These are phyloP conservation scores for Parastagonospora avenae DNA, from an alignment of 2,329 filamentous ascomycete species.

Conservation along the genomic window DNA sequence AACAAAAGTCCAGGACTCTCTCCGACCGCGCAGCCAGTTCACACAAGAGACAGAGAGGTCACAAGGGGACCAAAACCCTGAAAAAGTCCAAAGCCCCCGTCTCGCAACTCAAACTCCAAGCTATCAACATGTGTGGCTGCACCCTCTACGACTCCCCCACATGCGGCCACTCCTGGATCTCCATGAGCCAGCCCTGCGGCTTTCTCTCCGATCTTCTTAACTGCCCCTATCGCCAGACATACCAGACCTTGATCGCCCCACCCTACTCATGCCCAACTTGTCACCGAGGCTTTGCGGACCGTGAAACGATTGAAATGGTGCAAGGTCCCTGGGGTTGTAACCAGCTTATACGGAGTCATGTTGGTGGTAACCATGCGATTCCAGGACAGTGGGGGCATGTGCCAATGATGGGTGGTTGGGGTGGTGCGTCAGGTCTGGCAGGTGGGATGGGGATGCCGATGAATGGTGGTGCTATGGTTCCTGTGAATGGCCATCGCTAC, in stretches of 20 bases:
- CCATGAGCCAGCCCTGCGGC: constrained; percentile 52
- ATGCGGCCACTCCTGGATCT: constrained; percentile 57
- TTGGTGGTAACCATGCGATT: constrained; percentile 31
- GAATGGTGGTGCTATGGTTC: constrained; percentile 12
- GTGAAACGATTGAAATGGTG: constrained; percentile 38
- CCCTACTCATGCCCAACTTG: constrained; percentile 35
- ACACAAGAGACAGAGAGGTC: too few species aligned
- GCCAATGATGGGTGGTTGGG: constrained; percentile 15
- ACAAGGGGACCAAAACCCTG: too few species aligned
- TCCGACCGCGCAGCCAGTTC: too few species aligned
- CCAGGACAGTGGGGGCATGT: constrained; percentile 34
- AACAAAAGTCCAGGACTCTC: too few species aligned
- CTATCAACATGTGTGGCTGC: constrained; percentile 53
- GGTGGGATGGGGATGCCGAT: too few species aligned
- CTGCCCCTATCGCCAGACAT: constrained; percentile 46
- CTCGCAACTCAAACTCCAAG: not conserved
- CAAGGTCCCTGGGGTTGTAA: constrained; percentile 41
- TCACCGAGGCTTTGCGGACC: constrained; percentile 32
- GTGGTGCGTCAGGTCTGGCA: too few species aligned
- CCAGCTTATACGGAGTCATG: constrained; percentile 33
- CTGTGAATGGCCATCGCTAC: constrained; percentile 12
- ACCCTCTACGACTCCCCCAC: constrained; percentile 51
- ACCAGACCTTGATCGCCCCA: constrained; percentile 33
- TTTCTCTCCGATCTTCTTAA: constrained; percentile 47
- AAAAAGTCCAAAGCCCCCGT: not conserved